Evolutionary conservation across 352 stramenopile genomes (phyloP).

Genomic region (Paralagenidium karlingii): DNA sequence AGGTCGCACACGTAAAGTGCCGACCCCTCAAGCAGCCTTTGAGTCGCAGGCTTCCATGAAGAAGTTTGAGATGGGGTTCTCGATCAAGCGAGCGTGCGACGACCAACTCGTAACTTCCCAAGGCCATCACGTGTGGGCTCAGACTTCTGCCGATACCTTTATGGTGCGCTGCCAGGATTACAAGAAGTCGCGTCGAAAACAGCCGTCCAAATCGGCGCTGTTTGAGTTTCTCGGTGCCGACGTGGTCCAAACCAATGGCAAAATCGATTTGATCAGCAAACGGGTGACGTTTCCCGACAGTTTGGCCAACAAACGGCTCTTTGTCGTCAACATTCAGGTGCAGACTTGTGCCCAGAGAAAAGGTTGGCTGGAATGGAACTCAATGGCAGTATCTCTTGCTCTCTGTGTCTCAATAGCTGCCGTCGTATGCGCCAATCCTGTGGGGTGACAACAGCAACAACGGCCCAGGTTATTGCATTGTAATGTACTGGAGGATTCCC

Average conservation of each 20-base stretch:
- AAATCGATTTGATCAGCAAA: slow-evolving; percentile 64
- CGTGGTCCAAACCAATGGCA: slow-evolving; percentile 47
- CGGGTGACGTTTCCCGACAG: slow-evolving; percentile 48
- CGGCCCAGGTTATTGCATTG: slow-evolving; percentile 57
- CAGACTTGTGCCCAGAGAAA: too few species aligned
- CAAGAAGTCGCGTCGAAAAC: slow-evolving; percentile 72
- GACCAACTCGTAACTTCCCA: too few species aligned
- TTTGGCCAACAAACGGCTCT: slow-evolving; percentile 40
- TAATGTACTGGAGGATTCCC: slow-evolving; percentile 75
- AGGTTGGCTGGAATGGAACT: too few species aligned
- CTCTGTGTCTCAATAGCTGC: slow-evolving; percentile 27
- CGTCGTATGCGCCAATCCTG: slow-evolving; percentile 60
- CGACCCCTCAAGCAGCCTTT: too few species aligned
- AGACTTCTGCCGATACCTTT: too few species aligned
- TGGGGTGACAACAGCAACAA: slow-evolving; percentile 53
- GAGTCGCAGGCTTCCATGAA: too few species aligned
- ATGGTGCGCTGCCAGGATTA: slow-evolving; percentile 60
- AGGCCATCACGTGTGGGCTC: too few species aligned
- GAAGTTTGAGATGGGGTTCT: slow-evolving; percentile 44
- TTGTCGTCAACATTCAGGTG: slow-evolving; percentile 78
- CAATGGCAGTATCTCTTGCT: not conserved
- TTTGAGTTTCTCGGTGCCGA: slow-evolving; percentile 75
- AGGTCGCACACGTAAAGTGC: too few species aligned
- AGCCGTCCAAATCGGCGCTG: slow-evolving; percentile 24
- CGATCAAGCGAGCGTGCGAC: slow-evolving; percentile 35